Evolutionary conservation across 805 yeast species (phyloP).

Genomic region (Yarrowia hollandica): DNA sequence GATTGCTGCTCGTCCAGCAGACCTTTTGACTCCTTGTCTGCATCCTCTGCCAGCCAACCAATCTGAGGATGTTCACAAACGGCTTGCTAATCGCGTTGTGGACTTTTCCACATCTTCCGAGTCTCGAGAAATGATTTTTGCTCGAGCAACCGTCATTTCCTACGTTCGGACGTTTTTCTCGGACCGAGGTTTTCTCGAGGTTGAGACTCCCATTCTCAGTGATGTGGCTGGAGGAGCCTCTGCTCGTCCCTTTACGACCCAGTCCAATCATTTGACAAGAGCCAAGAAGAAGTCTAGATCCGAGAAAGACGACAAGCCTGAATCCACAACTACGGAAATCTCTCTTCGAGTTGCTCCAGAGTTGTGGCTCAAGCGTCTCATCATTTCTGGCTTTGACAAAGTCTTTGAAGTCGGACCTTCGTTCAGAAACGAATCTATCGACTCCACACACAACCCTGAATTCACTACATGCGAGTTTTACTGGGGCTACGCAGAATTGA

Average conservation of each 20-base stretch:
- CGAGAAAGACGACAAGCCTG: conserved; percentile 31
- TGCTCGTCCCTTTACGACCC: conserved; percentile 81
- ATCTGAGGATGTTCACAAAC: conserved; percentile 47
- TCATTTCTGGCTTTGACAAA: conserved; percentile 81
- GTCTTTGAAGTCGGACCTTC: conserved; percentile 78
- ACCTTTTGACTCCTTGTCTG: conserved; percentile 65
- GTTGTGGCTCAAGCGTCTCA: conserved; percentile 82
- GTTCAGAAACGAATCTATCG: conserved; percentile 92
- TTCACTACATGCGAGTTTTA: conserved; percentile 90
- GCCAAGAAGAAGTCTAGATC: not conserved
- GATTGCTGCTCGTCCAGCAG: conserved; percentile 52
- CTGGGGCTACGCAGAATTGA: conserved; percentile 65
- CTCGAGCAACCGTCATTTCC: conserved; percentile 57
- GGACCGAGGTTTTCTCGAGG: conserved; percentile 64
- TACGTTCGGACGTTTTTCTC: conserved; percentile 60
- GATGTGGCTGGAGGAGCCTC: conserved; percentile 79
- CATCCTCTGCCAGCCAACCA: conserved; percentile 68
- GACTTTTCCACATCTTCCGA: conserved; percentile 65
- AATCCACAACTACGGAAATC: conserved; percentile 44
- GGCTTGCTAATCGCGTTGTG: conserved; percentile 67
- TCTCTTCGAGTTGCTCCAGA: conserved; percentile 91
- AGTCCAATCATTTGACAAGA: conserved; percentile 36
- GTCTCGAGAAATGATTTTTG: conserved; percentile 49
- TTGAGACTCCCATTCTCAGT: conserved; percentile 83
- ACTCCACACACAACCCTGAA: conserved; percentile 91